Percentiles rank a stretch among this genome's conserved stretches.
Conservation (phyloP, 2,329 filamentous ascomycete species). For the Neurospora crassa region DNA sequence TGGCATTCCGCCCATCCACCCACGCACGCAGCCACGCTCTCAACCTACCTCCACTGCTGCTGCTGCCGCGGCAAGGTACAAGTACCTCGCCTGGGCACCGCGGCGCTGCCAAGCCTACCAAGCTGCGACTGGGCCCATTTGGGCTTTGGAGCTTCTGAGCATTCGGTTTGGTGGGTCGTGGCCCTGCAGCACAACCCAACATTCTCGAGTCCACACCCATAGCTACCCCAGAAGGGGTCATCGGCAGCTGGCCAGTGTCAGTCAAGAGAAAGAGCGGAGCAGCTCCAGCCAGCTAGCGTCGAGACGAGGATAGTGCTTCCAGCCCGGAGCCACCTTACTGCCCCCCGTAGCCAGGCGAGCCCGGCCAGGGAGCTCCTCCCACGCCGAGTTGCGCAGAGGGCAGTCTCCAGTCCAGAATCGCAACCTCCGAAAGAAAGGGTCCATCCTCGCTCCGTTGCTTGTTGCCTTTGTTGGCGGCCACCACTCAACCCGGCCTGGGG, state of each 20-base stretch:
- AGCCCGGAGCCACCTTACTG: background rate
- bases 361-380: background rate
- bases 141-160: background rate
- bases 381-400: background rate
- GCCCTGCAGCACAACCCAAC: background rate
- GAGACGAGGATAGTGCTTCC: background rate
- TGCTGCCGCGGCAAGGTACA: background rate
- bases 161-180: background rate
- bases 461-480: background rate
- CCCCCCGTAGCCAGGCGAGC: background rate
- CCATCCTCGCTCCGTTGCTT: background rate
- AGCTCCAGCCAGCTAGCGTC: background rate
- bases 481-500: conserved; percentile 1
- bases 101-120: background rate
- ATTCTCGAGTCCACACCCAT: background rate
- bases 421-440: background rate
- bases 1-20: background rate
- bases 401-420: background rate
- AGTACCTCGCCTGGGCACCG: background rate
- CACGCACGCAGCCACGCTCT: background rate
- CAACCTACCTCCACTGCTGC: background rate
- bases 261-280: background rate
- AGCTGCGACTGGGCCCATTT: background rate
- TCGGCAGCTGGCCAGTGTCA: background rate
- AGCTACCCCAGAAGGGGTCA: background rate